Conservation (phyloP, 768 basidiomycete genomes). For the Sarcomyxa edulis region DNA sequence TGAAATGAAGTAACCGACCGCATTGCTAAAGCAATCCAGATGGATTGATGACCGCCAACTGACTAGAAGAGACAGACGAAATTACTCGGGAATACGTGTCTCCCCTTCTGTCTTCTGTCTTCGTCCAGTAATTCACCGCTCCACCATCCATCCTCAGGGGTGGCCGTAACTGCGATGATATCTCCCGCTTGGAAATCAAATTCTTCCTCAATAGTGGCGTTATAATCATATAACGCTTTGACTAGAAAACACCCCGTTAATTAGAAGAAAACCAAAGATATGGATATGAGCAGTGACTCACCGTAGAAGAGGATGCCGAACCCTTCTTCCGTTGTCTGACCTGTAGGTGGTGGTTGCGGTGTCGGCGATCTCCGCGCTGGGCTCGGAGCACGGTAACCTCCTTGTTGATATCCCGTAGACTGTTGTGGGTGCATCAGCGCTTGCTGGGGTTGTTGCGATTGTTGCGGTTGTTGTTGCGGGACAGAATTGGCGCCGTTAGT, state of each 20-base stretch:
- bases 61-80: constrained; percentile 74
- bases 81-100: constrained; percentile 85
- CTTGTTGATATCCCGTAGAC: constrained; percentile 23
- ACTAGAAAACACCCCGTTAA: constrained; percentile 39
- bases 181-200: constrained; percentile 96
- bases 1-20: not conserved
- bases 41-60: constrained; percentile 4
- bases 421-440: constrained; percentile 22
- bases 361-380: constrained; percentile 45
- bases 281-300: constrained; percentile 29
- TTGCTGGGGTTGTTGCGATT: constrained; percentile 17
- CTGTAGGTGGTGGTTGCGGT: constrained; percentile 38
- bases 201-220: constrained; percentile 83
- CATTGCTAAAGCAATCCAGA: not conserved
- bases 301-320: constrained; percentile 84
- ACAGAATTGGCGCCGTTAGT: constrained; percentile 11
- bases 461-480: constrained; percentile 24
- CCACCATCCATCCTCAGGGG: constrained; percentile 99
- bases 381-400: constrained; percentile 36
- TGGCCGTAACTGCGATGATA: constrained; percentile 91
- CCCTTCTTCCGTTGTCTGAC: constrained; percentile 79
- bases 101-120: constrained; percentile 59
- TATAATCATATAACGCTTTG: constrained; percentile 86
- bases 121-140: constrained; percentile 84
- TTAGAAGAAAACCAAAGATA: not conserved